A percentile compares a stretch with the other conserved stretches of the same genome.
Conservation (phyloP, 805 yeast species). For the Schwanniomyces occidentalis region DNA sequence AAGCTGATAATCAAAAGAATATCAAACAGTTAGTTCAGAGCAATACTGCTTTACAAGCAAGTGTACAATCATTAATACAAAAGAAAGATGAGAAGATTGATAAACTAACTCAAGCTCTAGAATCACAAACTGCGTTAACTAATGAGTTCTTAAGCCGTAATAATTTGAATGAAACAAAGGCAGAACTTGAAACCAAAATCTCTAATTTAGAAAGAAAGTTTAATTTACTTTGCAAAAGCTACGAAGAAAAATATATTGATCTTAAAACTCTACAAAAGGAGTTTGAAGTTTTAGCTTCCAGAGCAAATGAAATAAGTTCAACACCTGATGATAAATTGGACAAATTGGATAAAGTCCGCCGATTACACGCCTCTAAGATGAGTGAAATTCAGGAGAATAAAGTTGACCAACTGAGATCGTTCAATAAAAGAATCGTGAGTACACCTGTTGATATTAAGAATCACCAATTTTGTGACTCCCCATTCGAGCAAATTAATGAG, state of each 20-base stretch:
- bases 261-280: constrained; percentile 20
- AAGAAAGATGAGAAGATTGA: neutral
- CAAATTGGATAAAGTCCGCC: constrained; percentile 19
- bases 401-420: constrained; percentile 3
- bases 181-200: constrained; percentile 5
- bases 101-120: neutral
- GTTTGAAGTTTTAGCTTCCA: constrained; percentile 17
- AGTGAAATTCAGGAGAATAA: constrained; percentile 11
- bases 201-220: constrained; percentile 19
- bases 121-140: neutral
- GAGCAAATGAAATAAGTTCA: constrained; percentile 1
- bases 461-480: neutral
- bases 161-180: neutral
- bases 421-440: constrained; percentile 27
- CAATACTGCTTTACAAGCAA: neutral
- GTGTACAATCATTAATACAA: neutral
- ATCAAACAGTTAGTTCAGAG: neutral
- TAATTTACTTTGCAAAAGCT: constrained; percentile 16
- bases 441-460: constrained; percentile 17
- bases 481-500: constrained; percentile 7
- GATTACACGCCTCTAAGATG: constrained; percentile 21
- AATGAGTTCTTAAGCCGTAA: neutral
- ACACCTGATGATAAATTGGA: constrained; percentile 3
- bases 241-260: constrained; percentile 24
- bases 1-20: no score